A percentile compares a stretch with the other conserved stretches of the same genome.
Conservation (phyloP, 2,329 filamentous ascomycete genomes). For the Arachnopeziza araneosa region DNA sequence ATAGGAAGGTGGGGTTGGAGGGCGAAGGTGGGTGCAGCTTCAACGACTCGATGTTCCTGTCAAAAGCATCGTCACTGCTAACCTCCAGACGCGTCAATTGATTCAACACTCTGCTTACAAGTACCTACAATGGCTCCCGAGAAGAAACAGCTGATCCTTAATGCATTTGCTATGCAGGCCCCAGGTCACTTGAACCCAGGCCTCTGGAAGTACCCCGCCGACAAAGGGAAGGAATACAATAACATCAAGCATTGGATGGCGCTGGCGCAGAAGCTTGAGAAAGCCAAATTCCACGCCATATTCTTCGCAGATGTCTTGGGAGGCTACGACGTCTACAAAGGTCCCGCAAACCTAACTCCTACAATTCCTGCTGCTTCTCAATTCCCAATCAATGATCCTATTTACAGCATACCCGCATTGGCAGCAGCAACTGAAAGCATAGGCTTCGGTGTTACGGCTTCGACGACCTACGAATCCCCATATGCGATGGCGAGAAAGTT, state of each 20-base stretch:
- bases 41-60: background rate
- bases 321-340: conserved; percentile 65
- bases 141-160: conserved; percentile 43
- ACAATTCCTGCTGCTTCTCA: conserved; percentile 59
- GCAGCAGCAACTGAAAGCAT: conserved; percentile 61
- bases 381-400: conserved; percentile 66
- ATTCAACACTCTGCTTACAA: background rate
- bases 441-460: conserved; percentile 63
- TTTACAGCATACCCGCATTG: conserved; percentile 60
- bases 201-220: conserved; percentile 59
- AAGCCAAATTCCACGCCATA: conserved; percentile 59
- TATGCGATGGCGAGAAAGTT: conserved; percentile 23
- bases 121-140: conserved; percentile 13
- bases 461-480: conserved; percentile 56
- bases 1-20: background rate
- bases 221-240: conserved; percentile 57
- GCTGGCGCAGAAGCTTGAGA: conserved; percentile 53
- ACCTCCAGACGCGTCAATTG: background rate
- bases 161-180: conserved; percentile 45
- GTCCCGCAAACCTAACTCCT: conserved; percentile 52
- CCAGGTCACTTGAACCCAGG: conserved; percentile 50
- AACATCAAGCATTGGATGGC: conserved; percentile 55
- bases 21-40: background rate
- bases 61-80: background rate
- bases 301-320: conserved; percentile 64